Percentiles rank a stretch among this genome's conserved stretches.
Evolutionary conservation across 768 basidiomycete species (phyloP).

Genomic region (Mycena rebaudengoi): DNA sequence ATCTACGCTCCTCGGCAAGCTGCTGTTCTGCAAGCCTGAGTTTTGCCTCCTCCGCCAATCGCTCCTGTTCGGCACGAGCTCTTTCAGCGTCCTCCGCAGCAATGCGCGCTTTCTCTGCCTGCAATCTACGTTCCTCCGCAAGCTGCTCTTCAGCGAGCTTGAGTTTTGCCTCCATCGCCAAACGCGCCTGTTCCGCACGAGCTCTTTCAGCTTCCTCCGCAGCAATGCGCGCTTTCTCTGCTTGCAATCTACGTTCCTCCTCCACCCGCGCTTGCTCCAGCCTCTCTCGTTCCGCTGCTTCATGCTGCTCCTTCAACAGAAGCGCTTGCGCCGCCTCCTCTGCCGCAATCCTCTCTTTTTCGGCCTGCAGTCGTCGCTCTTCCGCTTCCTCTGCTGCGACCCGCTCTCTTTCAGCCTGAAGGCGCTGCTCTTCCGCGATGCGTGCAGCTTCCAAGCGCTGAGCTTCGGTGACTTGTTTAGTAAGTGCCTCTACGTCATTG

Average conservation of each 20-base stretch:
- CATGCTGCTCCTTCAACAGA: slow-evolving; percentile 16
- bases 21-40: slow-evolving; percentile 15
- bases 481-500: slow-evolving; percentile 51
- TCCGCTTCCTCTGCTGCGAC: slow-evolving; percentile 42
- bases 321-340: slow-evolving; percentile 20
- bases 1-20: slow-evolving; percentile 22
- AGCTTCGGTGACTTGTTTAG: slow-evolving; percentile 49
- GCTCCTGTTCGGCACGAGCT: slow-evolving; percentile 14
- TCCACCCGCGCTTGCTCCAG: slow-evolving; percentile 24
- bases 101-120: slow-evolving; percentile 24
- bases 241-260: slow-evolving; percentile 34
- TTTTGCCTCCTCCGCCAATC: slow-evolving; percentile 10
- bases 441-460: slow-evolving; percentile 50
- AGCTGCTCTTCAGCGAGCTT: slow-evolving; percentile 30
- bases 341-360: slow-evolving; percentile 26
- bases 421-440: slow-evolving; percentile 42
- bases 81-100: slow-evolving; percentile 20
- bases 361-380: slow-evolving; percentile 25
- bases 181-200: slow-evolving; percentile 21
- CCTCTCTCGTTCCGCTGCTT: slow-evolving; percentile 21
- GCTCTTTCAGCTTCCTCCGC: slow-evolving; percentile 29
- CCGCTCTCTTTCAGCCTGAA: slow-evolving; percentile 46
- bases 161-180: slow-evolving; percentile 30
- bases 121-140: slow-evolving; percentile 28
- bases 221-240: slow-evolving; percentile 27